A percentile compares a stretch with the other conserved stretches of the same genome.
phyloP scores from a whole-genome alignment of 2,329 filamentous ascomycete genomes.

The Emydomyces testavorans region DNA sequence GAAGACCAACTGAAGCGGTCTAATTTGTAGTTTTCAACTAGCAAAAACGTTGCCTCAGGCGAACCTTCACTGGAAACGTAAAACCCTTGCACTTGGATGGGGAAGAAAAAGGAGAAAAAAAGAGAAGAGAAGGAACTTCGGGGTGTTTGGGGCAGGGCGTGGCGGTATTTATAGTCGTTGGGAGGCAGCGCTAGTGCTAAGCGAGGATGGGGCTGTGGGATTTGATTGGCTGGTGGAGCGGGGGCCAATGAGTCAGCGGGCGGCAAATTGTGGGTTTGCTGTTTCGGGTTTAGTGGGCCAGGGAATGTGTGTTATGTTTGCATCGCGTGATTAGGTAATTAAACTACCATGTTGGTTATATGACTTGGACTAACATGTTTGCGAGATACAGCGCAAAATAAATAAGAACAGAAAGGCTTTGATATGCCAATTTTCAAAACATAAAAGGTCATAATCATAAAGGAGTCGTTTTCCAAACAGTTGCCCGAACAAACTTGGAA shows the following conservation, averaged over 20 bases:
- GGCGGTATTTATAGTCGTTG: slow-evolving; percentile 16
- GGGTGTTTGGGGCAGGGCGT: slow-evolving; percentile 5
- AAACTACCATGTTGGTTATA: no score
- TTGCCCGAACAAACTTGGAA: not conserved
- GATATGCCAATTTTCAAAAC: no score
- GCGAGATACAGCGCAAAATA: no score
- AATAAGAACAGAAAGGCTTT: no score
- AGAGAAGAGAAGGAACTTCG: slow-evolving; percentile 10
- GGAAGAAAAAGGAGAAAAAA: slow-evolving; percentile 37
- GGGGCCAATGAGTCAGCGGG: slow-evolving; percentile 7
- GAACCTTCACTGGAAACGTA: slow-evolving; percentile 72
- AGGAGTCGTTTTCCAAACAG: not conserved
- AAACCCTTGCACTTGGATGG: slow-evolving; percentile 60
- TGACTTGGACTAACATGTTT: no score
- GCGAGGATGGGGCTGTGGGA: slow-evolving; percentile 17
- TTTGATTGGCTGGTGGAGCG: slow-evolving; percentile 5
- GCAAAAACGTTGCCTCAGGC: slow-evolving; percentile 74
- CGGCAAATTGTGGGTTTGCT: not conserved
- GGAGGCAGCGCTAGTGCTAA: slow-evolving; percentile 14
- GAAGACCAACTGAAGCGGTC: slow-evolving; percentile 61
- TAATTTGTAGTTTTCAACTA: slow-evolving; percentile 67
- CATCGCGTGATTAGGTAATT: not conserved
- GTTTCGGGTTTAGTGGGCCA: not conserved
- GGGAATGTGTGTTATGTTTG: no score
- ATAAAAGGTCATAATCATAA: no score